Evolutionary conservation across 495 filamentous ascomycete species (phyloP).

Genomic region (Penicillium chermesinum): DNA sequence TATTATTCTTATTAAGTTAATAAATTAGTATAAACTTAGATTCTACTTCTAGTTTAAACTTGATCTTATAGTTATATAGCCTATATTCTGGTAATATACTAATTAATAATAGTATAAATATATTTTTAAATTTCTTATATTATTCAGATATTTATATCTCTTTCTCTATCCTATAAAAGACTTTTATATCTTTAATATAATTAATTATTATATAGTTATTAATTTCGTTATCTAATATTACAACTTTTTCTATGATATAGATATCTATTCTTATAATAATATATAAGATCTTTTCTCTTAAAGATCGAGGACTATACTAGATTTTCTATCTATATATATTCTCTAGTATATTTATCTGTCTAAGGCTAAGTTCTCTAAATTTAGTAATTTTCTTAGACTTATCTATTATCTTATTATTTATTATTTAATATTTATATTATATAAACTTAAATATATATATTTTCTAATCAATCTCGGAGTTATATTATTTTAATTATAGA

Average conservation of each 20-base stretch:
- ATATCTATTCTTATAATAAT: background rate
- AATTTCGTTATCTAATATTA: background rate
- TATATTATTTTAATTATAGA: background rate
- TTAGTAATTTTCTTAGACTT: background rate
- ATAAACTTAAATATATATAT: background rate
- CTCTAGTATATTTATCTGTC: background rate
- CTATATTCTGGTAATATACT: background rate
- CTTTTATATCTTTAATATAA: background rate
- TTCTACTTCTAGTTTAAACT: constrained; percentile 6
- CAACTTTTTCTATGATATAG: background rate
- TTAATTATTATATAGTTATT: background rate
- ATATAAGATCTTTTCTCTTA: background rate
- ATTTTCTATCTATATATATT: background rate
- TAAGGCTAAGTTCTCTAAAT: background rate
- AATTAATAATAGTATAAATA: constrained; percentile 1
- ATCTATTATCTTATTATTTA: background rate
- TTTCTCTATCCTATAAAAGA: background rate
- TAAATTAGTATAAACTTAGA: constrained; percentile 9
- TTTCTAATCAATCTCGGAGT: background rate
- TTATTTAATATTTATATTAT: background rate
- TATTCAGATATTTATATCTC: background rate
- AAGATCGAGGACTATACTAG: background rate
- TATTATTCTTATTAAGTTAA: constrained; percentile 10
- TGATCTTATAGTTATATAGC: background rate
- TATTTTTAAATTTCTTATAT: background rate